Evolutionary conservation across 202 grass and related monocot genomes (phyloP).

Genomic region (Panicum hallii): DNA sequence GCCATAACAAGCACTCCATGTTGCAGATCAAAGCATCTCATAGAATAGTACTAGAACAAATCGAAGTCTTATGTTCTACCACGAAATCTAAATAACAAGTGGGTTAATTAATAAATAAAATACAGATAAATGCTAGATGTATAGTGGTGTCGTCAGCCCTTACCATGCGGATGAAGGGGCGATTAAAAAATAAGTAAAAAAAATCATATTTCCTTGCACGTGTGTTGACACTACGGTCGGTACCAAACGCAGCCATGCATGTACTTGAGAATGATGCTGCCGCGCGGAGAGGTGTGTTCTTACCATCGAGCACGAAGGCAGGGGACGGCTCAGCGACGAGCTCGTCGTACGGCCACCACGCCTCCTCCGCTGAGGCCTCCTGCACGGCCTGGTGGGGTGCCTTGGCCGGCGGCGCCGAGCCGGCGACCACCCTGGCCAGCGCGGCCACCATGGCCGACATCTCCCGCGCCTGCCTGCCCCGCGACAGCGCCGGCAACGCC

Average conservation of each 20-base stretch:
- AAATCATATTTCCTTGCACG: not conserved
- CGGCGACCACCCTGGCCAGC: constrained; percentile 52
- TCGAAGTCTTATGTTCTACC: not conserved
- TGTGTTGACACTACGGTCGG: not conserved
- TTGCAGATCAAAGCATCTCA: not conserved
- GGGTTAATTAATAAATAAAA: not conserved
- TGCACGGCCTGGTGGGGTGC: not conserved
- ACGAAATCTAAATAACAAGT: not conserved
- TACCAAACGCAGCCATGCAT: not conserved
- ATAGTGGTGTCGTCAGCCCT: not conserved
- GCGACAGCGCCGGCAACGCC: not conserved
- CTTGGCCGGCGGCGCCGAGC: constrained; percentile 19
- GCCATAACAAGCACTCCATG: not conserved
- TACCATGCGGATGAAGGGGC: not conserved
- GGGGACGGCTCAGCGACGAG: constrained; percentile 14
- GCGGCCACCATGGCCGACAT: constrained; percentile 68
- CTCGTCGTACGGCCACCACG: constrained; percentile 39
- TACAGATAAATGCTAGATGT: not conserved
- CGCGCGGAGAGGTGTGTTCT: not conserved
- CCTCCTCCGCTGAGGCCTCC: not conserved
- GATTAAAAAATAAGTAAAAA: not conserved
- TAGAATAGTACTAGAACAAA: not conserved
- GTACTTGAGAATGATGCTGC: too few relatives aligned
- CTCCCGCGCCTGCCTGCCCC: constrained; percentile 50
- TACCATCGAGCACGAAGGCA: constrained; percentile 15